Evolutionary conservation across 75 land plant genomes (phyloP).

Genomic region (Sequoia sempervirens): DNA sequence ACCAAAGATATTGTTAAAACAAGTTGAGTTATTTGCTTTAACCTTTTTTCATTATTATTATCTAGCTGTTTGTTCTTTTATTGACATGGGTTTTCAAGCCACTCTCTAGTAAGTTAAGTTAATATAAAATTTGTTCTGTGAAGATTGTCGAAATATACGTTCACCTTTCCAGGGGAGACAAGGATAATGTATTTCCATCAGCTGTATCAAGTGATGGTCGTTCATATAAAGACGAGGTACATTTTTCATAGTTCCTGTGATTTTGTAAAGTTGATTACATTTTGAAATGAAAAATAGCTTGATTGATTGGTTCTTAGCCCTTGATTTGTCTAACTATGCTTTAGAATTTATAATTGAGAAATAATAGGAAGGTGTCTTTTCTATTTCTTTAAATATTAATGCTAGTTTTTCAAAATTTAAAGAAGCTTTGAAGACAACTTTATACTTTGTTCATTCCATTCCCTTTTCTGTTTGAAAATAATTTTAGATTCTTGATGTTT

Average conservation of each 20-base stretch:
- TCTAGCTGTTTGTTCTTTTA: not conserved
- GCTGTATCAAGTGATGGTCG: slow-evolving; percentile 97
- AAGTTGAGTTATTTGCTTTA: slow-evolving; percentile 37
- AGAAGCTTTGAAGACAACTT: not conserved
- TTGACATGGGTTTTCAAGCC: not conserved
- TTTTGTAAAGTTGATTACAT: not conserved
- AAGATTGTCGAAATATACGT: slow-evolving; percentile 96
- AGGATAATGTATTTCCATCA: slow-evolving; percentile 56
- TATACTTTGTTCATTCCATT: not conserved
- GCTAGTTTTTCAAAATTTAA: not conserved
- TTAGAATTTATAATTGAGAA: not conserved
- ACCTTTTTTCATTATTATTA: not conserved
- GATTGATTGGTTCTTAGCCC: not conserved
- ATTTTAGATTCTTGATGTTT: not conserved
- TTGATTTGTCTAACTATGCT: not conserved
- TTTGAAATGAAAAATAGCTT: not conserved
- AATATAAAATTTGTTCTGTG: not conserved
- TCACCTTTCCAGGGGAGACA: slow-evolving; percentile 84
- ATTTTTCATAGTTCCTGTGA: slow-evolving; percentile 2
- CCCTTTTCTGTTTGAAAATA: not conserved
- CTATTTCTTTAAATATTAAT: not conserved
- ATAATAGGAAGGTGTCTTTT: not conserved
- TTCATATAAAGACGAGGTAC: slow-evolving; percentile 91
- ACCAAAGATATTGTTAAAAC: slow-evolving; percentile 80
- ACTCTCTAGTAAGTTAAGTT: not conserved